These are phyloP conservation scores for Tylopilus sp. DNA, from an alignment of 1,284 basidiomycete species.

Conservation along the genomic window DNA sequence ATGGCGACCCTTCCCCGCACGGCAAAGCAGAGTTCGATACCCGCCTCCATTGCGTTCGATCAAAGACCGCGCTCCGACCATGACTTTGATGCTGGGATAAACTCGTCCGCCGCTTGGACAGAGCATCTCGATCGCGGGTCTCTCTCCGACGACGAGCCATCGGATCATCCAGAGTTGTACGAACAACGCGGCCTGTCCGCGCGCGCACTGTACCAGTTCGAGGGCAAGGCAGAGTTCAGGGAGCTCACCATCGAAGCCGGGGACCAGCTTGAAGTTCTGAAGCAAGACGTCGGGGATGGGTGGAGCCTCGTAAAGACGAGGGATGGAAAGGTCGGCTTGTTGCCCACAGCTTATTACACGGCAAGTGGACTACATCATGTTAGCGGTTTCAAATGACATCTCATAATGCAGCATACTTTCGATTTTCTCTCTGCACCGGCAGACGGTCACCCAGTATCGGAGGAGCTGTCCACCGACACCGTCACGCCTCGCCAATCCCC, in stretches of 20 bases:
- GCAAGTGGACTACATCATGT: conserved; percentile 39
- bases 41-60: conserved; percentile 6
- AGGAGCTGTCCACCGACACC: conserved; percentile 44
- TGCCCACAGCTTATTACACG: conserved; percentile 72
- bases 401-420: conserved; percentile 51
- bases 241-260: conserved; percentile 67
- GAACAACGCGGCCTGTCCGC: conserved; percentile 49
- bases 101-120: conserved; percentile 74
- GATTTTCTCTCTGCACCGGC: conserved; percentile 55
- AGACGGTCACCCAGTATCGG: conserved; percentile 32
- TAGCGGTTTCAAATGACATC: conserved; percentile 1
- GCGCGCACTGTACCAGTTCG: conserved; percentile 67
- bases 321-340: conserved; percentile 61
- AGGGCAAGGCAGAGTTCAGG: conserved; percentile 69
- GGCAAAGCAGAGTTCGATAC: conserved; percentile 16
- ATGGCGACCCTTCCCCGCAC: conserved; percentile 37
- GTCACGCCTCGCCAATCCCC: conserved; percentile 56
- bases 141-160: conserved; percentile 43
- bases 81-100: conserved; percentile 73
- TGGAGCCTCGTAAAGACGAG: conserved; percentile 67
- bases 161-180: conserved; percentile 38
- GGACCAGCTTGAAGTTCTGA: conserved; percentile 63
- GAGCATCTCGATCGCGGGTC: conserved; percentile 50
- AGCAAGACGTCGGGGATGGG: conserved; percentile 65
- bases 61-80: conserved; percentile 32